phyloP scores from a whole-genome alignment of 1,139 yeast genomes.

The Hyphopichia wangnamkhiaoensis region DNA sequence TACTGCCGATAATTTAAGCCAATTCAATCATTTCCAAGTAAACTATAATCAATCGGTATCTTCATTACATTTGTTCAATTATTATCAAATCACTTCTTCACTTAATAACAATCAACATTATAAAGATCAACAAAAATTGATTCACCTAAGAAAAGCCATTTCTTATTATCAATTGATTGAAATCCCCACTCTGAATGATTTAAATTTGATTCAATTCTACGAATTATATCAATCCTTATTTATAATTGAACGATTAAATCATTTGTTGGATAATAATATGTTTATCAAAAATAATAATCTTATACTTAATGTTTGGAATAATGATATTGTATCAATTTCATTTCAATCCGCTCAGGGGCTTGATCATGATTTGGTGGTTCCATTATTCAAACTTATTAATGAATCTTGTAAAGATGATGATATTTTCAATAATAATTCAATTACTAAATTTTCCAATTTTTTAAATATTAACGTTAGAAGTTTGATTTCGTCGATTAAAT shows the following conservation, averaged over 20 bases:
- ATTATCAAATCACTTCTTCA: conserved; percentile 27
- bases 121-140: conserved; percentile 35
- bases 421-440: conserved; percentile 5
- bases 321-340: conserved; percentile 2
- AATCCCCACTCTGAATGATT: conserved; percentile 20
- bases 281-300: conserved; percentile 21
- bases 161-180: conserved; percentile 38
- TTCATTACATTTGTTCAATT: conserved; percentile 35
- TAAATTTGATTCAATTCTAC: conserved; percentile 26
- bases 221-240: conserved; percentile 39
- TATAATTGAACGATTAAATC: conserved; percentile 34
- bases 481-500: neutral
- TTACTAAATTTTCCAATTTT: conserved; percentile 10
- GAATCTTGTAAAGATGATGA: conserved; percentile 13
- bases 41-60: conserved; percentile 37
- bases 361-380: conserved; percentile 1
- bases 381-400: conserved; percentile 17
- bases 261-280: conserved; percentile 27
- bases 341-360: conserved; percentile 1
- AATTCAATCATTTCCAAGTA: conserved; percentile 20
- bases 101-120: conserved; percentile 32
- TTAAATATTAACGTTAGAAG: conserved; percentile 15
- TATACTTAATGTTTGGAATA: conserved; percentile 11
- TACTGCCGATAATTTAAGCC: conserved; percentile 11
- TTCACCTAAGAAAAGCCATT: conserved; percentile 36